Conservation (phyloP, 441 rosid species). For the Arabidopsis hybrid region DNA sequence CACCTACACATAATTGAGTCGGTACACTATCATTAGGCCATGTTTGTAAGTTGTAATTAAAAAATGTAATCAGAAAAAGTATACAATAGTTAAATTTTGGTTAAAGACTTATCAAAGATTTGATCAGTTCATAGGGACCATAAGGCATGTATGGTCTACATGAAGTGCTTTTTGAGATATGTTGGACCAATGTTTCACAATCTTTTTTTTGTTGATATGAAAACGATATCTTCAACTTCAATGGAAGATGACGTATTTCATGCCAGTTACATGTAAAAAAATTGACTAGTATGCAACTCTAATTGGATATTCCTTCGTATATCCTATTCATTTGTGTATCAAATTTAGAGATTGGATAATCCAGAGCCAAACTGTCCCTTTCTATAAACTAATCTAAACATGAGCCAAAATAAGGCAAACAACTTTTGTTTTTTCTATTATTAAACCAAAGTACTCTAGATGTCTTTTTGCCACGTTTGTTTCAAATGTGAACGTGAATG, state of each 20-base stretch:
- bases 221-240: constrained; percentile 23
- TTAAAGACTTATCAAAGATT: background rate
- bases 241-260: constrained; percentile 25
- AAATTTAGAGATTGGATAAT: constrained; percentile 14
- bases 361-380: constrained; percentile 1
- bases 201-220: constrained; percentile 14
- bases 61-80: background rate
- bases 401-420: background rate
- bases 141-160: background rate
- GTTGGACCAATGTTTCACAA: constrained; percentile 33
- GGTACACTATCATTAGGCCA: constrained; percentile 7
- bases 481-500: constrained; percentile 17
- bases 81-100: too few species aligned
- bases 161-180: constrained; percentile 27
- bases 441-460: too few species aligned
- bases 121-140: constrained; percentile 20
- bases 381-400: constrained; percentile 16
- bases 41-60: constrained; percentile 25
- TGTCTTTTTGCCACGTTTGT: background rate
- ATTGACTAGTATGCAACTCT: background rate
- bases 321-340: constrained; percentile 21
- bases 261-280: background rate
- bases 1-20: constrained; percentile 59
- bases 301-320: constrained; percentile 43
- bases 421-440: constrained; percentile 21